Percentiles rank a stretch among this genome's conserved stretches.
Evolutionary conservation across 176 grass and related monocot genomes (phyloP).

Genomic region (Echinochloa phyllopogon): DNA sequence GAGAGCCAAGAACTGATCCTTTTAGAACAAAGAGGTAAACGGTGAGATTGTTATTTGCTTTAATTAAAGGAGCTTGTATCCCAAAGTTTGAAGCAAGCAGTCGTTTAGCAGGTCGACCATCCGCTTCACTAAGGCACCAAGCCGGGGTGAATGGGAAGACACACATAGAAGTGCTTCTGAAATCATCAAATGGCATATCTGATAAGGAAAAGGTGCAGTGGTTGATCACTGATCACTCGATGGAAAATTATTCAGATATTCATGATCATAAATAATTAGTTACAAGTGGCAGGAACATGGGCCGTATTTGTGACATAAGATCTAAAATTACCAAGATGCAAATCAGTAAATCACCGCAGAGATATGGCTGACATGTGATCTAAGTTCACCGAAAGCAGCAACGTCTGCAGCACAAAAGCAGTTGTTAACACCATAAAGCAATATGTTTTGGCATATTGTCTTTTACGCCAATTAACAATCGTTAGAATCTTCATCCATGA

Average conservation of each 20-base stretch:
- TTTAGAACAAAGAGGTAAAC: not conserved
- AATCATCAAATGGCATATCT: not conserved
- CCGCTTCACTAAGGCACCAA: not conserved
- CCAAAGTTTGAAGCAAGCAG: not conserved
- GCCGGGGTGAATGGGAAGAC: not conserved
- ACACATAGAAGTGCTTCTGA: not conserved
- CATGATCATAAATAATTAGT: not conserved
- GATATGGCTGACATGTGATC: too few species aligned
- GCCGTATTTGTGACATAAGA: too few species aligned
- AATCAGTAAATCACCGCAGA: too few species aligned
- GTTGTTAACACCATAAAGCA: not conserved
- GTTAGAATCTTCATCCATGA: too few species aligned
- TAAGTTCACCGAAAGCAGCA: not conserved
- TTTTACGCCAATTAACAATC: too few species aligned
- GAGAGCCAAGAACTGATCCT: not conserved
- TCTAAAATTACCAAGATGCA: not conserved
- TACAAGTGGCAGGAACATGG: too few species aligned
- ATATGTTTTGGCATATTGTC: not conserved
- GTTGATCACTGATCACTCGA: too few species aligned
- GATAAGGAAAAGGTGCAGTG: not conserved
- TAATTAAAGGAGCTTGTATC: not conserved
- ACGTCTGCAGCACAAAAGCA: not conserved
- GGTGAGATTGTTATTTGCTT: not conserved
- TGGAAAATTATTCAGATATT: not conserved
- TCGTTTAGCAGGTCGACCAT: slow-evolving; percentile 3